Evolutionary conservation across 2,329 filamentous ascomycete genomes (phyloP).

Genomic region (Pseudohalonectria lignicola): DNA sequence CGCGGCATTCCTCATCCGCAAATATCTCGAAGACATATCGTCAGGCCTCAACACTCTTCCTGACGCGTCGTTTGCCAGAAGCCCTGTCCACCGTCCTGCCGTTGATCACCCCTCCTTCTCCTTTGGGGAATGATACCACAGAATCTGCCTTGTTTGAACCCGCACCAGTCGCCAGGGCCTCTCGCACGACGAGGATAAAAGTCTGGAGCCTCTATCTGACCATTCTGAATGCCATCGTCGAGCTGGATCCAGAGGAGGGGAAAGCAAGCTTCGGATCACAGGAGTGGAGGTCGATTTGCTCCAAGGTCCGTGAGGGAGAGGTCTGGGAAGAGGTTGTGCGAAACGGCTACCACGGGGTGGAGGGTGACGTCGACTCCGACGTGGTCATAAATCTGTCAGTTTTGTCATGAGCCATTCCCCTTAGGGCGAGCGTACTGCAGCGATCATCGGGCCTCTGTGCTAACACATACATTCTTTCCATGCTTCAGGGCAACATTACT

Average conservation of each 20-base stretch:
- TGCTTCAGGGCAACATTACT: conserved; percentile 69
- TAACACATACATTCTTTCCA: background rate
- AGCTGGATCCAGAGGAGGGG: conserved; percentile 81
- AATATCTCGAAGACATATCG: conserved; percentile 88
- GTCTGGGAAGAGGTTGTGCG: conserved; percentile 92
- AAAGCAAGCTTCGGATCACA: conserved; percentile 78
- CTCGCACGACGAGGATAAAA: conserved; percentile 77
- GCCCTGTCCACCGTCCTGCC: conserved; percentile 77
- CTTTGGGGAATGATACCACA: background rate
- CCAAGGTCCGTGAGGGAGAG: conserved; percentile 75
- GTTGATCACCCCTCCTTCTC: conserved; percentile 54
- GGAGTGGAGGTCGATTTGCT: conserved; percentile 72
- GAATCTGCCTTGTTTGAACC: conserved; percentile 29
- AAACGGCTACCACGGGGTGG: conserved; percentile 76
- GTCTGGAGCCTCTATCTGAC: conserved; percentile 97
- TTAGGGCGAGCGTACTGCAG: too few relatives aligned
- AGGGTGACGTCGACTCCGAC: conserved; percentile 87
- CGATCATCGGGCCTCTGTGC: too few relatives aligned
- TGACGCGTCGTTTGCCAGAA: conserved; percentile 87
- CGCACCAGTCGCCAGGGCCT: conserved; percentile 70
- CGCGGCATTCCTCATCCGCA: conserved; percentile 52
- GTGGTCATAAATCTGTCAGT: conserved; percentile 80
- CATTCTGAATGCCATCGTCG: conserved; percentile 80
- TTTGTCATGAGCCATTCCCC: background rate
- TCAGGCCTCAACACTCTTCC: conserved; percentile 84